These are phyloP conservation scores for Syzygium oleosum DNA, from an alignment of 345 rosid genomes.

Conservation along the genomic window DNA sequence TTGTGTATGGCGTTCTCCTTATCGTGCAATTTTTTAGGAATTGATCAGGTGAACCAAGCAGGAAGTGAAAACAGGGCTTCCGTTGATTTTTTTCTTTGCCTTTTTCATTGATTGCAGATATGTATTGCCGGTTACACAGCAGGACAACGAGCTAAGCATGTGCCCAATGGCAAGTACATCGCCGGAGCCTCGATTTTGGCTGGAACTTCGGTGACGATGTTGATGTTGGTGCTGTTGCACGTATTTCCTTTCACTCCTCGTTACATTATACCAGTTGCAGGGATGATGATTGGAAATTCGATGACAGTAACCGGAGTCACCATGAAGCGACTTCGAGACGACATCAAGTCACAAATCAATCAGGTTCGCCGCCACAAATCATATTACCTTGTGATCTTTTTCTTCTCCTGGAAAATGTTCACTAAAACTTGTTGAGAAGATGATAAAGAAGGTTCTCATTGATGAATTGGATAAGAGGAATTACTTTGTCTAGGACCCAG, in stretches of 20 bases:
- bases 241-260: constrained; percentile 92
- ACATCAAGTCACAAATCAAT: constrained; percentile 60
- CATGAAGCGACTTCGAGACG: constrained; percentile 84
- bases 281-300: constrained; percentile 93
- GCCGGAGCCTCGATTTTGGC: constrained; percentile 64
- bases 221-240: constrained; percentile 41
- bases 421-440: not conserved
- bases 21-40: not conserved
- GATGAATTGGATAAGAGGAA: not conserved
- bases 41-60: not conserved
- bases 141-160: constrained; percentile 71
- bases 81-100: not conserved
- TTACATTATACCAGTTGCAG: constrained; percentile 75
- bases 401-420: not conserved
- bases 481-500: not conserved
- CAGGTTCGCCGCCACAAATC: constrained; percentile 13
- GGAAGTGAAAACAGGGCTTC: not conserved
- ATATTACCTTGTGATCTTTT: not conserved
- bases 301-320: constrained; percentile 89
- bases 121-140: constrained; percentile 70
- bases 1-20: not conserved
- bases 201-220: constrained; percentile 64
- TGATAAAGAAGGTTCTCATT: not conserved
- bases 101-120: not conserved
- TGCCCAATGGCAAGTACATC: constrained; percentile 62